phyloP scores from a whole-genome alignment of 495 filamentous ascomycete species.

The Pseudevernia furfuracea region DNA sequence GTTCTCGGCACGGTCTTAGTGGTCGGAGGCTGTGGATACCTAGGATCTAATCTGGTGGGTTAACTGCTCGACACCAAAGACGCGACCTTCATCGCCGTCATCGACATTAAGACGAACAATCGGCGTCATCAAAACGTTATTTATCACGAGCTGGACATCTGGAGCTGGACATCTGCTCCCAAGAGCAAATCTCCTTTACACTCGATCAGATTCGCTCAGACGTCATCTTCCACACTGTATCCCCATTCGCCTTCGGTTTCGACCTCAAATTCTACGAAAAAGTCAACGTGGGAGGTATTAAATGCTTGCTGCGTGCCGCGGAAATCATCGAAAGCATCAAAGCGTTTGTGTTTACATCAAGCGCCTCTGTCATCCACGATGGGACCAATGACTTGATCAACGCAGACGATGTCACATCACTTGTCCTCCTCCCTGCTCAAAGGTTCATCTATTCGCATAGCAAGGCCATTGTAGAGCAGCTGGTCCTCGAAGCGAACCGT shows the following conservation, averaged over 20 bases:
- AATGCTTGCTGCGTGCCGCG: conserved; percentile 34
- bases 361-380: conserved; percentile 31
- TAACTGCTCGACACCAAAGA: conserved; percentile 1
- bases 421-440: conserved; percentile 25
- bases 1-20: conserved; percentile 1
- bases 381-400: conserved; percentile 25
- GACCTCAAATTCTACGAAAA: conserved; percentile 22
- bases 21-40: conserved; percentile 9
- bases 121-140: neutral
- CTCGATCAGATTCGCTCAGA: too few relatives aligned
- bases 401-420: conserved; percentile 27
- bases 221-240: conserved; percentile 28
- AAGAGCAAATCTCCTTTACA: too few relatives aligned
- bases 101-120: conserved; percentile 8
- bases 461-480: conserved; percentile 29
- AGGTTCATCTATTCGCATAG: conserved; percentile 27
- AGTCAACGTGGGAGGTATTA: conserved; percentile 40
- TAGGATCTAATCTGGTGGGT: neutral
- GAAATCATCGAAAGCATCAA: conserved; percentile 30
- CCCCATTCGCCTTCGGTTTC: conserved; percentile 18
- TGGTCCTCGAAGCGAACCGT: conserved; percentile 29
- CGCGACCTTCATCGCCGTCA: neutral
- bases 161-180: too few relatives aligned
- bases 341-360: conserved; percentile 39
- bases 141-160: too few relatives aligned